A percentile compares a stretch with the other conserved stretches of the same genome.
Evolutionary conservation across 2,329 filamentous ascomycete species (phyloP).

Genomic region (Chrysosphaeria jannelii): DNA sequence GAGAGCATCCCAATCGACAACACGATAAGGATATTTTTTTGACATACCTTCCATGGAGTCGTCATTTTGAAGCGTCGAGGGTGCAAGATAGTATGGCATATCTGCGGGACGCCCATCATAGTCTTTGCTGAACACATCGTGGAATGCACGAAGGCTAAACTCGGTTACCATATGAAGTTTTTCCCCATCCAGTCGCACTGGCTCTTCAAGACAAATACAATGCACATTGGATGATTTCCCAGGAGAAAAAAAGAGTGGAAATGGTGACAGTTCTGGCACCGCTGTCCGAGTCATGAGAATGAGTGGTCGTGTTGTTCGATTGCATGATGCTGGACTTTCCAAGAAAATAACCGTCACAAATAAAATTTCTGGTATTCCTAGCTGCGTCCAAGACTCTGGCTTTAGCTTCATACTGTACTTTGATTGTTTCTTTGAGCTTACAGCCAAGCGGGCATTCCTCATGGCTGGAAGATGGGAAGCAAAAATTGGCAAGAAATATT

Average conservation of each 20-base stretch:
- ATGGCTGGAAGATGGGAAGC: constrained; percentile 43
- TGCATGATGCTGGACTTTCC: constrained; percentile 20
- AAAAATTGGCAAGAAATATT: constrained; percentile 43
- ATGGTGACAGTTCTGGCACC: constrained; percentile 32
- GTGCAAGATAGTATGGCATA: constrained; percentile 64
- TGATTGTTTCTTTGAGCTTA: constrained; percentile 47
- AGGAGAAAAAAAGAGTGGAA: constrained; percentile 42
- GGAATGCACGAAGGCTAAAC: constrained; percentile 51
- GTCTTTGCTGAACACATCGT: constrained; percentile 67
- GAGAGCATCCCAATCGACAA: constrained; percentile 27
- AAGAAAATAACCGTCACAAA: constrained; percentile 33
- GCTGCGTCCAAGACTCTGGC: constrained; percentile 36
- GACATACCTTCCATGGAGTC: constrained; percentile 5
- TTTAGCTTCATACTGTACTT: constrained; percentile 55
- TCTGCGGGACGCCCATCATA: constrained; percentile 32
- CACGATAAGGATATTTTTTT: constrained; percentile 3
- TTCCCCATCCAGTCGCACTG: constrained; percentile 14
- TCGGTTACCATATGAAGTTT: constrained; percentile 23
- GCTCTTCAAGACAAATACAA: constrained; percentile 13
- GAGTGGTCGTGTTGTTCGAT: constrained; percentile 28
- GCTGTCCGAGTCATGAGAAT: constrained; percentile 36
- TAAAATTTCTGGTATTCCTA: constrained; percentile 19
- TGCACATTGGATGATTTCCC: constrained; percentile 26
- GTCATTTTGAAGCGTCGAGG: constrained; percentile 11
- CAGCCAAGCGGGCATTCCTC: constrained; percentile 61